Evolutionary conservation across 192 early-diverging fungal genomes (phyloP), one percentile per base, ranked within the genome.

Genomic region (Coemansia sp.): DNA sequence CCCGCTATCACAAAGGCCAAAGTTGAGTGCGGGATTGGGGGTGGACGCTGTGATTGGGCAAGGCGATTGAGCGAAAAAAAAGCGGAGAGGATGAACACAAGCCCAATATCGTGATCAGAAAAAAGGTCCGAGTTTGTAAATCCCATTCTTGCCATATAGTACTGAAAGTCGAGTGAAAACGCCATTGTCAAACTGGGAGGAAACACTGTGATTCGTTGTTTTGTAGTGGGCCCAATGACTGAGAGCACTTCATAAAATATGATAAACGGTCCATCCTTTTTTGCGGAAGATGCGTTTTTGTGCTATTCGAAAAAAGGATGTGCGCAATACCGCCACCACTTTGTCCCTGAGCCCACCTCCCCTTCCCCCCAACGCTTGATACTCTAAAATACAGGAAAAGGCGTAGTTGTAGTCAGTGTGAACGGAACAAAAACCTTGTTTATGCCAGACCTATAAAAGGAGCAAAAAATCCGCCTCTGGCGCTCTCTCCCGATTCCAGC

Each of bases 51-150:
- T 55, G 52, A 55, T 55, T 55, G 52, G 52, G 21, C 52, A 55
- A 31, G 26, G 13, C 47, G 6, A 55, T 7, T 2, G 23, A 25
- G 2, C 14, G n/a, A 23, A 35, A 56, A 37, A n/a, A 37, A 8
- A 37, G 56, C 56, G 56, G 56, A 58, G 33, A 12, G 56, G 56
- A 58, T 58, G 56, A 20, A 36, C 56, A 34, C 10, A n/a, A 33
- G 34, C 56, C 26, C 25, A 55, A 36, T 7, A 36, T 58, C 33
- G 56, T 20, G 56, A 58, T 58, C 20, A 31, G 16, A 31, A 57
- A 35, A 57, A 28, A 20, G 53, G 16, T 56, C 53, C 53, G 31
- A 31, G 53, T 1, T 4, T 5, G 53, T 34, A 56, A 34, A 56
- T 34, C 28, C 13, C 26, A 4, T 0, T 39, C 20, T 7, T 20